Percentiles rank a stretch among this genome's conserved stretches.
Evolutionary conservation across 805 yeast species (phyloP).

Genomic region (Ogataea allantospora): DNA sequence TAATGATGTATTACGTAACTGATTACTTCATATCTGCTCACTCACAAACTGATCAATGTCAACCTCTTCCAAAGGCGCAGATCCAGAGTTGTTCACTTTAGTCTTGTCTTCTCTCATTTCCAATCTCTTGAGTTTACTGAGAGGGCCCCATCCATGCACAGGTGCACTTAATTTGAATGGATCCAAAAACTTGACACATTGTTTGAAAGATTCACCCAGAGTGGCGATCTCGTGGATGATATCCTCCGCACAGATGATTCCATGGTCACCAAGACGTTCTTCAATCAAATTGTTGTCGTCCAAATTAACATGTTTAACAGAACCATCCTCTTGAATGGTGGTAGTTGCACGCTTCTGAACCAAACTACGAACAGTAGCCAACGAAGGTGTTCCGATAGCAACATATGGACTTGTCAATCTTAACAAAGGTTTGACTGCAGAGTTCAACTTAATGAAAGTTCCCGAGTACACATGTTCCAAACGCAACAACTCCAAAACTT

Average conservation of each 20-base stretch:
- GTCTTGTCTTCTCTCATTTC: conserved; percentile 53
- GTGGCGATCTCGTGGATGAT: conserved; percentile 67
- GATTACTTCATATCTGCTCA: conserved; percentile 50
- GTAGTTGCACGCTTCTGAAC: conserved; percentile 76
- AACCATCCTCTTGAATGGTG: conserved; percentile 28
- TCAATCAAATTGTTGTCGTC: conserved; percentile 77
- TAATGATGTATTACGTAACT: conserved; percentile 2
- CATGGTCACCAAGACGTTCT: conserved; percentile 65
- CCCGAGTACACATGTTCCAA: conserved; percentile 61
- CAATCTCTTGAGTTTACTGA: conserved; percentile 63
- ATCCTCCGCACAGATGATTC: conserved; percentile 79
- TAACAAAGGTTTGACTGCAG: conserved; percentile 58
- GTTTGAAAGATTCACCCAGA: conserved; percentile 63
- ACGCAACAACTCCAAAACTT: conserved; percentile 60
- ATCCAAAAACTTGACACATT: conserved; percentile 57
- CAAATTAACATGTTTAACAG: conserved; percentile 44
- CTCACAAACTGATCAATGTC: conserved; percentile 70
- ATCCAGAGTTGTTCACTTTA: conserved; percentile 56
- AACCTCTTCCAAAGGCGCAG: conserved; percentile 64
- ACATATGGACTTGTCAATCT: conserved; percentile 71
- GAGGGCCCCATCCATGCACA: conserved; percentile 71
- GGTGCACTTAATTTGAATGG: conserved; percentile 73
- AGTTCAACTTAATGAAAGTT: conserved; percentile 65
- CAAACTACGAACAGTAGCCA: conserved; percentile 66
- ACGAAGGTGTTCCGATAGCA: conserved; percentile 72